Evolutionary conservation across 495 filamentous ascomycete genomes (phyloP).

Genomic region (Tuber melanosporum): DNA sequence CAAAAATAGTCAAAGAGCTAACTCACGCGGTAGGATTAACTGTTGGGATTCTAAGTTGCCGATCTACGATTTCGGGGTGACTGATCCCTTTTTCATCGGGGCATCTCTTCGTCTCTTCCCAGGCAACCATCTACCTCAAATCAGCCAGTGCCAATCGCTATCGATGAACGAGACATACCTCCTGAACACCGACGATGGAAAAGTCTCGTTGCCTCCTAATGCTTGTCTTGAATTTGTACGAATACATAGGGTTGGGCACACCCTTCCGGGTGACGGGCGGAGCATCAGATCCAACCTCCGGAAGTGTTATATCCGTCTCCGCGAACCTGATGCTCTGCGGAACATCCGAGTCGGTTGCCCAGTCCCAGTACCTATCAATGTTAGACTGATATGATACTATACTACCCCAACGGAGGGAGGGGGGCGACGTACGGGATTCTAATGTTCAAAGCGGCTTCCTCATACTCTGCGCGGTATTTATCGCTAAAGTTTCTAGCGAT

Average conservation of each 20-base stretch:
- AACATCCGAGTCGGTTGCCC: conserved; percentile 13
- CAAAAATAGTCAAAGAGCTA: neutral
- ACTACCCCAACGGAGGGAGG: neutral
- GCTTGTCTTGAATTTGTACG: conserved; percentile 9
- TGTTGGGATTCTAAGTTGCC: neutral
- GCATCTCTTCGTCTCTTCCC: conserved; percentile 12
- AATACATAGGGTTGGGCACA: conserved; percentile 12
- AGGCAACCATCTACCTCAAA: neutral
- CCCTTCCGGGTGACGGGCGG: neutral
- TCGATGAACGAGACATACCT: neutral
- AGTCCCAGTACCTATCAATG: conserved; percentile 14
- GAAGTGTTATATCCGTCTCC: conserved; percentile 7
- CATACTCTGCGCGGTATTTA: neutral
- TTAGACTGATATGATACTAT: neutral
- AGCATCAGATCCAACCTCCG: neutral
- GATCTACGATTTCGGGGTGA: conserved; percentile 6
- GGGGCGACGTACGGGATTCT: conserved; percentile 7
- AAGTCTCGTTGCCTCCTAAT: conserved; percentile 6
- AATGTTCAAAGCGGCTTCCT: conserved; percentile 9
- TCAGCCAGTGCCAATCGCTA: neutral
- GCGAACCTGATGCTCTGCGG: conserved; percentile 1
- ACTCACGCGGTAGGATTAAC: neutral
- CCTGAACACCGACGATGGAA: neutral
- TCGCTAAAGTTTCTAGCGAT: neutral
- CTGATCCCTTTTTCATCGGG: neutral